These are phyloP conservation scores for Diaporthe amygdali DNA, from an alignment of 2,329 filamentous ascomycete species.

Conservation along the genomic window DNA sequence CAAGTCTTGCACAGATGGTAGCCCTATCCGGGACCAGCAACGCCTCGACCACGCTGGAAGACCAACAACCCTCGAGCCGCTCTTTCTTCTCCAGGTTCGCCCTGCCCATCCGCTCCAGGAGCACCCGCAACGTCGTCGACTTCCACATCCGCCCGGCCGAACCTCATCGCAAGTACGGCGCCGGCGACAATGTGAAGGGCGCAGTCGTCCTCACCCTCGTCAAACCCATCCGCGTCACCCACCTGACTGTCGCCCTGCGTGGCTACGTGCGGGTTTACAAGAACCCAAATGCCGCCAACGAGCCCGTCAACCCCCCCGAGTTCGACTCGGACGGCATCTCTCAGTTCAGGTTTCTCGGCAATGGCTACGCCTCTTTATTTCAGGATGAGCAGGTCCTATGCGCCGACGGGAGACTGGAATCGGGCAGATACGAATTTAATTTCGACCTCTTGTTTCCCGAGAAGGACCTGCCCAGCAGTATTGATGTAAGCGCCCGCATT, in stretches of 20 bases:
- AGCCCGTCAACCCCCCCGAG: slow-evolving; percentile 48
- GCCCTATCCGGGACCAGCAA: slow-evolving; percentile 45
- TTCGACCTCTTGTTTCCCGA: slow-evolving; percentile 42
- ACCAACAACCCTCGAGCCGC: slow-evolving; percentile 43
- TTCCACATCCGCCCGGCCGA: slow-evolving; percentile 81
- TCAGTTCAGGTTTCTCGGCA: slow-evolving; percentile 68
- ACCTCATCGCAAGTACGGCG: slow-evolving; percentile 76
- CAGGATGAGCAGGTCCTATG: slow-evolving; percentile 83
- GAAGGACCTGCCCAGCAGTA: slow-evolving; percentile 76
- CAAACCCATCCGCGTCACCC: slow-evolving; percentile 78
- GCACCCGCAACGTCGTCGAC: slow-evolving; percentile 71
- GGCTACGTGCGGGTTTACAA: slow-evolving; percentile 83
- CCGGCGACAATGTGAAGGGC: slow-evolving; percentile 77
- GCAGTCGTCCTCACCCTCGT: slow-evolving; percentile 74
- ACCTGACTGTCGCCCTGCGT: slow-evolving; percentile 78
- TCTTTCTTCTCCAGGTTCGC: slow-evolving; percentile 60
- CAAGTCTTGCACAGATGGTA: slow-evolving; percentile 49
- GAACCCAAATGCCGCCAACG: slow-evolving; percentile 62
- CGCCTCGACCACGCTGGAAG: slow-evolving; percentile 43
- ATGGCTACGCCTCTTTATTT: slow-evolving; percentile 81
- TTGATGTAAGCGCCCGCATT: slow-evolving; percentile 73
- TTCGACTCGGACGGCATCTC: slow-evolving; percentile 38
- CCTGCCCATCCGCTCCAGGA: slow-evolving; percentile 56
- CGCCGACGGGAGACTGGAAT: slow-evolving; percentile 76
- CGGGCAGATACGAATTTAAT: slow-evolving; percentile 80